These are phyloP conservation scores for Pseudonectria foliicola DNA, from an alignment of 2,329 filamentous ascomycete genomes.

Conservation along the genomic window DNA sequence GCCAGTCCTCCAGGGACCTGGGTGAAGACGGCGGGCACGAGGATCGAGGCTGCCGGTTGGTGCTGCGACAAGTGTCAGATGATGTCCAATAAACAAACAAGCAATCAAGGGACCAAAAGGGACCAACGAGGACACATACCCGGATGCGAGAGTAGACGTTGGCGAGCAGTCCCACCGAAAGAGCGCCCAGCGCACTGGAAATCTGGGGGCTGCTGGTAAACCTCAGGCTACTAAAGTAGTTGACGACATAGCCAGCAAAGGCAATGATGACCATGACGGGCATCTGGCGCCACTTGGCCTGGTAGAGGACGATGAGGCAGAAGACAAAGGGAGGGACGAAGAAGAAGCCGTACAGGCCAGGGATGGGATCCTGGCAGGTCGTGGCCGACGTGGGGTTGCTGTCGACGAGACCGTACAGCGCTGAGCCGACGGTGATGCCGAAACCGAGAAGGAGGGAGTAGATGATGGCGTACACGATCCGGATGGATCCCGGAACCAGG, in stretches of 20 bases:
- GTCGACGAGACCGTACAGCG: conserved; percentile 57
- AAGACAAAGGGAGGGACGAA: conserved; percentile 70
- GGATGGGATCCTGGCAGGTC: conserved; percentile 37
- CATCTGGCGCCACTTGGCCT: conserved; percentile 74
- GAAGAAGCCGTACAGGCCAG: conserved; percentile 47
- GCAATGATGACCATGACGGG: conserved; percentile 71
- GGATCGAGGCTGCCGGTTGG: conserved; percentile 32
- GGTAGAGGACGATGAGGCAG: conserved; percentile 69
- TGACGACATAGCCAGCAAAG: conserved; percentile 67
- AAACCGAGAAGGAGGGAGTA: conserved; percentile 68
- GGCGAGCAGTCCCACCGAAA: conserved; percentile 68
- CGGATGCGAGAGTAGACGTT: conserved; percentile 64
- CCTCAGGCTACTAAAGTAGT: conserved; percentile 60
- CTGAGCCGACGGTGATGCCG: conserved; percentile 61
- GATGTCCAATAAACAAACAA: too few species aligned
- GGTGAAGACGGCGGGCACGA: conserved; percentile 42
- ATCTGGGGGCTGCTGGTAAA: conserved; percentile 68
- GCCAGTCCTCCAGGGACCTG: conserved; percentile 42
- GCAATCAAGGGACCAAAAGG: too few species aligned
- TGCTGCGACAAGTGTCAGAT: too few species aligned
- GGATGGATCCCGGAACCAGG: conserved; percentile 63
- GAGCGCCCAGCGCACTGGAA: conserved; percentile 67
- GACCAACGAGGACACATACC: too few species aligned
- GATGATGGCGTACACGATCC: conserved; percentile 68
- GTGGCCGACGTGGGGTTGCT: conserved; percentile 39